phyloP scores from a whole-genome alignment of 169 alveolate species.

The Miamiensis avidus region DNA sequence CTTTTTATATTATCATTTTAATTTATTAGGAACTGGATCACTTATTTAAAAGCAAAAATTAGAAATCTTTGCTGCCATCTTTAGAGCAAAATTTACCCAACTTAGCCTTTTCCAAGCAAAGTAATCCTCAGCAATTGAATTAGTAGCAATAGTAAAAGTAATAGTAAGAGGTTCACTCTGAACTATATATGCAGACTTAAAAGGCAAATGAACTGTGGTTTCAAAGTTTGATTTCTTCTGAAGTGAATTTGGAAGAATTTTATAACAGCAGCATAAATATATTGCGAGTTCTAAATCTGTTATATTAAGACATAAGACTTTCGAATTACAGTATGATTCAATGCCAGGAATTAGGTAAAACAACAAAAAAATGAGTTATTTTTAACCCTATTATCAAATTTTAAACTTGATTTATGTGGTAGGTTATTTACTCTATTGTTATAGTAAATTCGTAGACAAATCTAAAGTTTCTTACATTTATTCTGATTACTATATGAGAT shows the following conservation, averaged over 20 bases:
- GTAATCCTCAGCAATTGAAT: background rate
- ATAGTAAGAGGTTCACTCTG: background rate
- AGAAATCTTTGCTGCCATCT: too few species aligned
- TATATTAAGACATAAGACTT: conserved; percentile 54
- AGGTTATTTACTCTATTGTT: conserved; percentile 25
- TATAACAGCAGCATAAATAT: conserved; percentile 9
- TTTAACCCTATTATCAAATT: too few species aligned
- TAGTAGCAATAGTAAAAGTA: background rate
- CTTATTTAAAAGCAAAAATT: too few species aligned
- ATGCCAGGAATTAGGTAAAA: conserved; percentile 8
- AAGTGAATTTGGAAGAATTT: conserved; percentile 17
- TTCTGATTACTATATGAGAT: conserved; percentile 44
- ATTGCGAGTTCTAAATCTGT: conserved; percentile 34
- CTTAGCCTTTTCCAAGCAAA: too few species aligned
- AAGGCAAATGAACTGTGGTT: too few species aligned
- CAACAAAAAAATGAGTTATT: too few species aligned
- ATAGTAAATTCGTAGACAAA: conserved; percentile 3
- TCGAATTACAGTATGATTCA: conserved; percentile 10
- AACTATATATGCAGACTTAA: background rate
- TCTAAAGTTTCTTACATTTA: conserved; percentile 30
- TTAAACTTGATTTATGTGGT: too few species aligned
- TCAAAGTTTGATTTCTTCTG: background rate
- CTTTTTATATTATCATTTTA: too few species aligned
- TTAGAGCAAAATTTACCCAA: too few species aligned
- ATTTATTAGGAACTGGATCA: background rate